Evolutionary conservation across 176 grass and related monocot genomes (phyloP).

Genomic region (Cenchrus americanus): DNA sequence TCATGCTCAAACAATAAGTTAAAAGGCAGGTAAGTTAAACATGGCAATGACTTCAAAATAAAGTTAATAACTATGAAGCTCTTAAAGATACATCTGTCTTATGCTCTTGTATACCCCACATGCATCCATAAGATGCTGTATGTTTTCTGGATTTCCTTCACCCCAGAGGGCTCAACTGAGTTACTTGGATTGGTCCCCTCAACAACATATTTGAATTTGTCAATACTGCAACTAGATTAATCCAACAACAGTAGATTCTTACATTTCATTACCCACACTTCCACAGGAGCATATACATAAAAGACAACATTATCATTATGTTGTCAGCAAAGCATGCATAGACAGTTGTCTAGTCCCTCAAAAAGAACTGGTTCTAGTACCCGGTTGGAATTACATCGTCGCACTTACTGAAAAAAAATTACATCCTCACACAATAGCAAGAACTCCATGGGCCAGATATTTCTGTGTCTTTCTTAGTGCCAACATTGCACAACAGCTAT

Average conservation of each 20-base stretch:
- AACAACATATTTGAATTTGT: conserved; percentile 24
- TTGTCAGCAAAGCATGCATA: background rate
- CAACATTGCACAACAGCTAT: background rate
- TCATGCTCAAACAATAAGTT: conserved; percentile 41
- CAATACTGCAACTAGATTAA: conserved; percentile 23
- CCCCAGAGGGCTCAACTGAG: background rate
- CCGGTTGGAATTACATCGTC: background rate
- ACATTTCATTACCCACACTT: background rate
- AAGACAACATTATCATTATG: background rate
- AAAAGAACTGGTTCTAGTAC: background rate
- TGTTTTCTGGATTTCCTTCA: background rate
- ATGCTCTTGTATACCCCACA: background rate
- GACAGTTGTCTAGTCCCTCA: background rate
- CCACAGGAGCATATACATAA: background rate
- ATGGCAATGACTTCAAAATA: conserved; percentile 1
- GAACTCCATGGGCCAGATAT: background rate
- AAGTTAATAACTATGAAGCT: background rate
- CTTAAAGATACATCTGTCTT: background rate
- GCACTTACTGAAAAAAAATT: no score
- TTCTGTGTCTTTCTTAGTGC: background rate
- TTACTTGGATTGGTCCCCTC: conserved; percentile 17
- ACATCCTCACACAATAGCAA: background rate
- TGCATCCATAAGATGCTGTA: conserved; percentile 9
- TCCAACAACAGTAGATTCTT: background rate
- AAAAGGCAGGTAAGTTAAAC: background rate